Conservation (phyloP, 2,329 filamentous ascomycete genomes). For the Geosmithia putterillii region DNA sequence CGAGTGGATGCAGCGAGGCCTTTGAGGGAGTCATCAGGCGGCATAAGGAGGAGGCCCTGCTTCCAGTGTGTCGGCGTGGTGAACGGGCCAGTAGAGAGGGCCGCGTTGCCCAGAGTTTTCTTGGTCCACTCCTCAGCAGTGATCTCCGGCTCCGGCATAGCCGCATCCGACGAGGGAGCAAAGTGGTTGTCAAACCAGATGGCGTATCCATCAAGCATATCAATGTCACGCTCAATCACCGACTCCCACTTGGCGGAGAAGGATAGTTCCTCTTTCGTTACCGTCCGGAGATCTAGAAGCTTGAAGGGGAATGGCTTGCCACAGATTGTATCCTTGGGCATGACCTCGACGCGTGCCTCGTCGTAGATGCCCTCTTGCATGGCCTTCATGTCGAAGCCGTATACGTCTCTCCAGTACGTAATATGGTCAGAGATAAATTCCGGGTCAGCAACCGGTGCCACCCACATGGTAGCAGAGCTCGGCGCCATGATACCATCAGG, state of each 20-base stretch:
- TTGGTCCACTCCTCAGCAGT: constrained; percentile 51
- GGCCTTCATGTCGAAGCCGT: constrained; percentile 86
- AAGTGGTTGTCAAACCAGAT: constrained; percentile 97
- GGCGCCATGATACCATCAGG: constrained; percentile 76
- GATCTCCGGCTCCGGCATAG: constrained; percentile 35
- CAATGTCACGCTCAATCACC: constrained; percentile 46
- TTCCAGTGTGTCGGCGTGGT: constrained; percentile 81
- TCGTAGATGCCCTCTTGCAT: constrained; percentile 78
- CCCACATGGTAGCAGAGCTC: constrained; percentile 69
- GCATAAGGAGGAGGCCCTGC: constrained; percentile 64
- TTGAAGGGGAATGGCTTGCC: constrained; percentile 55
- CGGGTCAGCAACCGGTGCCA: constrained; percentile 68
- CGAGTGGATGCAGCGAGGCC: constrained; percentile 39
- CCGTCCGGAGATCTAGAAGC: constrained; percentile 63
- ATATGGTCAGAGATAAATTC: constrained; percentile 70
- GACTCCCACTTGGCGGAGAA: constrained; percentile 61
- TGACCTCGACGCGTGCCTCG: constrained; percentile 66
- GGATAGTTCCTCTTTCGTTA: constrained; percentile 57
- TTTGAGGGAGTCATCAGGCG: constrained; percentile 36
- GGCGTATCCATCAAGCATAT: constrained; percentile 71
- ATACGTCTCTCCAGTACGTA: constrained; percentile 81
- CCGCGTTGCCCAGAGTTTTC: constrained; percentile 48
- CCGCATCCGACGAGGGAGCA: constrained; percentile 44
- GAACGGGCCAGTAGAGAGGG: constrained; percentile 77
- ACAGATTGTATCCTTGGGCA: constrained; percentile 48